These are phyloP conservation scores for Fremontodendron californicum DNA, from an alignment of 345 rosid genomes.

Conservation along the genomic window DNA sequence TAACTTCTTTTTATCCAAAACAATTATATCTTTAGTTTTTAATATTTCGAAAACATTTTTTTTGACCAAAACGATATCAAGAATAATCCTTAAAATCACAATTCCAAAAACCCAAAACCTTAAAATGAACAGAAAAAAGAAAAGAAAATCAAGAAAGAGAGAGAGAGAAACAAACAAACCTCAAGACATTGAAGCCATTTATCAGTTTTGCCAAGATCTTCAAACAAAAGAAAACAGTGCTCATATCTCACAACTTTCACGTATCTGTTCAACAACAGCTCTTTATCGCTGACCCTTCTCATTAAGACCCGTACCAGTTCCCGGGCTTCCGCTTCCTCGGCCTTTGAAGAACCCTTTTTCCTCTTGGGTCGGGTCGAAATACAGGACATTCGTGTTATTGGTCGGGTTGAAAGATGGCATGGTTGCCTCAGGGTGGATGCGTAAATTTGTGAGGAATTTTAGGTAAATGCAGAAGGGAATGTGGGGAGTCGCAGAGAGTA, in stretches of 20 bases:
- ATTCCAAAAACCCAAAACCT: slow-evolving; percentile 6
- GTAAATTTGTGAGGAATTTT: slow-evolving; percentile 12
- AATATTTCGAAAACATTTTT: not conserved
- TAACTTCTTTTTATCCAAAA: not conserved
- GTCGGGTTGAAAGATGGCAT: slow-evolving; percentile 17
- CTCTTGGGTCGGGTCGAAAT: slow-evolving; percentile 49
- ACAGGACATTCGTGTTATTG: slow-evolving; percentile 25
- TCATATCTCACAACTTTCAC: slow-evolving; percentile 65
- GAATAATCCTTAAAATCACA: not conserved
- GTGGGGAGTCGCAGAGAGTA: slow-evolving; percentile 22
- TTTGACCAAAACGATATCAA: not conserved
- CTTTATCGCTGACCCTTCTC: slow-evolving; percentile 51
- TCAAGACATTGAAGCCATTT: slow-evolving; percentile 90
- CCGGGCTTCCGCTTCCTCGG: slow-evolving; percentile 42
- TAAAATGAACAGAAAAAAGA: not conserved
- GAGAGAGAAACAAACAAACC: slow-evolving; percentile 31
- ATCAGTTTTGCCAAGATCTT: slow-evolving; percentile 76
- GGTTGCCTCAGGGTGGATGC: not conserved
- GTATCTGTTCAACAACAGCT: slow-evolving; percentile 60
- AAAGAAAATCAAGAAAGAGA: not conserved
- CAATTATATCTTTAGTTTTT: not conserved
- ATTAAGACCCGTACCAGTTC: slow-evolving; percentile 56
- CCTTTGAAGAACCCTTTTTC: slow-evolving; percentile 26
- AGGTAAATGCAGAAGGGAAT: slow-evolving; percentile 19
- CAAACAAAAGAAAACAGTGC: slow-evolving; percentile 79